Conservation (phyloP, 495 filamentous ascomycete genomes). For the Lindgomyces ingoldianus region DNA sequence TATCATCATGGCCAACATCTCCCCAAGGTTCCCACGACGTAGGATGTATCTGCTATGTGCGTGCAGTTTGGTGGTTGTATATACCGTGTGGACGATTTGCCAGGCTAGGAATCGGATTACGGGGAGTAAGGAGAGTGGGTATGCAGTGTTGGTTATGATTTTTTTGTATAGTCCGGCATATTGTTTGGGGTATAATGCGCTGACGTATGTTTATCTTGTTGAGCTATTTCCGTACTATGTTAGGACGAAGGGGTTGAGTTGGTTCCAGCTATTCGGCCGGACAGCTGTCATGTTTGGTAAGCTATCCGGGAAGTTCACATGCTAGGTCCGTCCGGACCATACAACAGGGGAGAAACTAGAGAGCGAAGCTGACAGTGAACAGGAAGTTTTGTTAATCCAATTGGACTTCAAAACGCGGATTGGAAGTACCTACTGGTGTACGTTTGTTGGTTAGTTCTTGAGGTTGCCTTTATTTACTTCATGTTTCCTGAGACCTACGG, state of each 20-base stretch:
- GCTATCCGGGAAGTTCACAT: too few relatives aligned
- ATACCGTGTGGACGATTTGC: slow-evolving; percentile 50
- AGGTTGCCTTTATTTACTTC: background rate
- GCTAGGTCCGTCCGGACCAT: too few relatives aligned
- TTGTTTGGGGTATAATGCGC: slow-evolving; percentile 40
- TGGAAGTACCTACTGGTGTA: background rate
- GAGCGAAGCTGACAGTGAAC: too few relatives aligned
- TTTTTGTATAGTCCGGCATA: slow-evolving; percentile 48
- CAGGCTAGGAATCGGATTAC: slow-evolving; percentile 36
- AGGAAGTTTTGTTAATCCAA: background rate
- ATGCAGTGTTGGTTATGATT: slow-evolving; percentile 47
- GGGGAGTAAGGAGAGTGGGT: slow-evolving; percentile 33
- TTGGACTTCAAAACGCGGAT: background rate
- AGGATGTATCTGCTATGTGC: slow-evolving; percentile 56
- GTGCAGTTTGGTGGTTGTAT: slow-evolving; percentile 55
- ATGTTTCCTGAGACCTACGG: background rate
- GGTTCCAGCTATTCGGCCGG: too few relatives aligned
- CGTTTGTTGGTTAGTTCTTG: background rate
- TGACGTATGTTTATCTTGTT: slow-evolving; percentile 37
- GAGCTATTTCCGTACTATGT: slow-evolving; percentile 48
- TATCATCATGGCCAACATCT: slow-evolving; percentile 55
- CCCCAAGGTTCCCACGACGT: slow-evolving; percentile 55
- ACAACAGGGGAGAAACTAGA: too few relatives aligned
- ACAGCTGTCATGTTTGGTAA: too few relatives aligned
- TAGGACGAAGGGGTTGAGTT: slow-evolving; percentile 48